Evolutionary conservation across 139 green algal species (phyloP).

Genomic region (Chlamydomonas sphaeroides): DNA sequence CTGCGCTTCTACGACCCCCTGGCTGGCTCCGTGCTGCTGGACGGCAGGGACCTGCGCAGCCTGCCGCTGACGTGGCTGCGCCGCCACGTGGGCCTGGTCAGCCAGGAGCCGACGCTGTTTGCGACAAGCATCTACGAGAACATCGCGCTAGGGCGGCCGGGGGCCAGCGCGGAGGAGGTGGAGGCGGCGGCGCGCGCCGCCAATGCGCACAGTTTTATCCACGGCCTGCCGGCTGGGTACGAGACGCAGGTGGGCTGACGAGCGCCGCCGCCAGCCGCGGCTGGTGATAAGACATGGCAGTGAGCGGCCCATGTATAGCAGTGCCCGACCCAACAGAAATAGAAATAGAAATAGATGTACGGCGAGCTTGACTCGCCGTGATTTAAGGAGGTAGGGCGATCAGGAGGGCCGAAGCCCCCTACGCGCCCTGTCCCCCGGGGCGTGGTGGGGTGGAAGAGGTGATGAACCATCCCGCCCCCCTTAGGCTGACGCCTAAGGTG

Average conservation of each 20-base stretch:
- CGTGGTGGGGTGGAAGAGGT: no score
- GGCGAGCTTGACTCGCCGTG: no score
- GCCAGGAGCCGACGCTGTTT: conserved; percentile 94
- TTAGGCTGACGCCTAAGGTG: no score
- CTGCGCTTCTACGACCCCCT: conserved; percentile 93
- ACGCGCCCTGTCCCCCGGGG: no score
- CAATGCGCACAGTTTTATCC: conserved; percentile 88
- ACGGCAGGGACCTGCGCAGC: conserved; percentile 80
- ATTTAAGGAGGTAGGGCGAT: no score
- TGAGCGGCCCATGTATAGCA: no score
- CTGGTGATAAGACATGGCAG: no score
- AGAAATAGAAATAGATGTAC: no score
- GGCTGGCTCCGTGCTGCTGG: conserved; percentile 72
- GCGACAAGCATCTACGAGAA: conserved; percentile 86
- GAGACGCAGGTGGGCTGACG: conserved; percentile 59
- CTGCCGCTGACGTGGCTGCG: conserved; percentile 84
- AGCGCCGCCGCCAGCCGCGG: no score
- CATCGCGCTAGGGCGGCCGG: conserved; percentile 76
- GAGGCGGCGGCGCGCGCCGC: conserved; percentile 74
- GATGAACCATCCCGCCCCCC: no score
- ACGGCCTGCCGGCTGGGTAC: conserved; percentile 57
- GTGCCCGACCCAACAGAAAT: no score
- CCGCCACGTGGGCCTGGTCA: conserved; percentile 77
- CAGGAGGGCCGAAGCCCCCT: no score
- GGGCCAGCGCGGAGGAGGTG: conserved; percentile 67